phyloP scores from a whole-genome alignment of 306 rosid genomes.

The Cercis canadensis region DNA sequence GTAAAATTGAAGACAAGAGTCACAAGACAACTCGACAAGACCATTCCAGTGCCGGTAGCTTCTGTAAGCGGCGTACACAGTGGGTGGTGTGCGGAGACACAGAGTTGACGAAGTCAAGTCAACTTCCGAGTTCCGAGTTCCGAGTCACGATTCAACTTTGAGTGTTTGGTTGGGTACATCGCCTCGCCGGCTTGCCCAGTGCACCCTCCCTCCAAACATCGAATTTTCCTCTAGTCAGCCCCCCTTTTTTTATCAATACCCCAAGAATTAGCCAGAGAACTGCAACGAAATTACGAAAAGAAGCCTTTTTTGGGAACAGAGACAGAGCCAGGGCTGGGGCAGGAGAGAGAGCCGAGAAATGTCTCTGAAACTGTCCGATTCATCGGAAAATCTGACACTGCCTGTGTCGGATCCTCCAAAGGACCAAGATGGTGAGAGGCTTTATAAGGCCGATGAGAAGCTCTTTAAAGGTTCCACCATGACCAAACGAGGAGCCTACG shows the following conservation, averaged over 20 bases:
- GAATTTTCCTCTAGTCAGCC: slow-evolving; percentile 38
- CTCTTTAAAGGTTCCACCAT: slow-evolving; percentile 87
- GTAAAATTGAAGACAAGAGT: too few species aligned
- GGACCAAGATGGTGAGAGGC: slow-evolving; percentile 56
- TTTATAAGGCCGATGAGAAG: slow-evolving; percentile 53
- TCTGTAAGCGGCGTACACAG: too few species aligned
- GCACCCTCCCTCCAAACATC: background rate
- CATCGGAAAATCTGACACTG: slow-evolving; percentile 54
- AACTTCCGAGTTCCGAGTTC: slow-evolving; percentile 8
- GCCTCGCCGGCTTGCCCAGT: too few species aligned
- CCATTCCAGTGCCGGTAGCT: too few species aligned
- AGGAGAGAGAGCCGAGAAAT: slow-evolving; percentile 11
- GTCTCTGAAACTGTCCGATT: slow-evolving; percentile 53
- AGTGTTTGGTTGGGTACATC: background rate
- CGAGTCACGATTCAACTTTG: background rate
- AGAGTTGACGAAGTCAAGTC: background rate
- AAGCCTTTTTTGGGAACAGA: too few species aligned
- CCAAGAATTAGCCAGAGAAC: too few species aligned
- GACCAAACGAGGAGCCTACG: slow-evolving; percentile 87
- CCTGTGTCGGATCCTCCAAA: slow-evolving; percentile 77
- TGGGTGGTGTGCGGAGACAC: background rate
- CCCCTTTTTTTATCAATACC: too few species aligned
- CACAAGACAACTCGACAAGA: too few species aligned
- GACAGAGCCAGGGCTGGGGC: too few species aligned
- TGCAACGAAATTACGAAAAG: too few species aligned